Evolutionary conservation across 805 yeast genomes (phyloP).

Genomic region (Candida cerambycidarum): DNA sequence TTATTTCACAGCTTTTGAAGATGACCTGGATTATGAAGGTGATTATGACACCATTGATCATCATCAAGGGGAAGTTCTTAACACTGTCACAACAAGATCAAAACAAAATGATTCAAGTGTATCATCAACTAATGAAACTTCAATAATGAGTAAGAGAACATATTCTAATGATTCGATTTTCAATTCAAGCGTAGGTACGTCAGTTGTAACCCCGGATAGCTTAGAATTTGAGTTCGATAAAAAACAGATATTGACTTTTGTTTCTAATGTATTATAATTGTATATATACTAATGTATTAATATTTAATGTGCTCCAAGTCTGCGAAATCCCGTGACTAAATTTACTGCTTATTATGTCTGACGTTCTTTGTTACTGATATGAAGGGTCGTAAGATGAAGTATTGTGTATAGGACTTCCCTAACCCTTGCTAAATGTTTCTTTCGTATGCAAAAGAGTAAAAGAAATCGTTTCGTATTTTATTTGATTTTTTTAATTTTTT

Average conservation of each 20-base stretch:
- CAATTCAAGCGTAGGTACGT: slow-evolving; percentile 12
- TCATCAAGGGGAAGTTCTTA: not conserved
- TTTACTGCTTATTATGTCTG: no score
- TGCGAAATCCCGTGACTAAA: no score
- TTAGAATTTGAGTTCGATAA: slow-evolving; percentile 13
- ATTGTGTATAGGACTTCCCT: no score
- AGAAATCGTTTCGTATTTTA: no score
- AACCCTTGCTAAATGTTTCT: no score
- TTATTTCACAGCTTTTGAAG: slow-evolving; percentile 14
- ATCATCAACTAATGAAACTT: slow-evolving; percentile 19
- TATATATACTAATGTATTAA: slow-evolving; percentile 3
- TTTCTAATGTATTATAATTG: not conserved
- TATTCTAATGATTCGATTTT: slow-evolving; percentile 12
- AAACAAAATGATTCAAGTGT: slow-evolving; percentile 13
- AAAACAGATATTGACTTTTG: not conserved
- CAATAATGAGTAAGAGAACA: slow-evolving; percentile 20
- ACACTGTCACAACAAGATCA: not conserved
- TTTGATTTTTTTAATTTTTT: no score
- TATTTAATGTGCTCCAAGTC: not conserved
- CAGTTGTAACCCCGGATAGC: slow-evolving; percentile 19
- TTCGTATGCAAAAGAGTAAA: no score
- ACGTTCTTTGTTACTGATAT: no score
- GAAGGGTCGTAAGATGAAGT: no score
- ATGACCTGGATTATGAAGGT: not conserved
- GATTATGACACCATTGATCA: not conserved